phyloP scores from a whole-genome alignment of 2,329 filamentous ascomycete genomes.

The Parastagonospora avenae region DNA sequence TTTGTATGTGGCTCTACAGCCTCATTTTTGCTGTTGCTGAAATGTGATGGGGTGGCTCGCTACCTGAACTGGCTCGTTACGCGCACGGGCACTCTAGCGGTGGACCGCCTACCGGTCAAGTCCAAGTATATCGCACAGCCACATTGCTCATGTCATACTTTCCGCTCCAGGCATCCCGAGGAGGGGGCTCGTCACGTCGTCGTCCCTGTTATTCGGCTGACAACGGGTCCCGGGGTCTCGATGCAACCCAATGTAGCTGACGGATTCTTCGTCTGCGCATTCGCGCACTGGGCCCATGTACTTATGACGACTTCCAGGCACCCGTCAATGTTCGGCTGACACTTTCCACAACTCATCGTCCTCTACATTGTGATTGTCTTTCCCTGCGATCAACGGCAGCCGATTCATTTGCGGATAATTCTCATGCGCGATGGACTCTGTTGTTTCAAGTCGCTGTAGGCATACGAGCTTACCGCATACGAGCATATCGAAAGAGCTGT shows the following conservation, averaged over 20 bases:
- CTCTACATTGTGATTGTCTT: not conserved
- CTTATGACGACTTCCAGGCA: constrained; percentile 18
- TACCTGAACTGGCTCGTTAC: too few relatives aligned
- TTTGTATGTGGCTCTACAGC: too few relatives aligned
- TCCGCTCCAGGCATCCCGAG: constrained; percentile 6
- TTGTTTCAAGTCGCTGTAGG: constrained; percentile 8
- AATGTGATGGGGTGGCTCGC: too few relatives aligned
- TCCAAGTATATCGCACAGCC: constrained; percentile 8
- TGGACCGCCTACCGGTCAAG: not conserved
- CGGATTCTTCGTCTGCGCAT: constrained; percentile 23
- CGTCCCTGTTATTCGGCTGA: constrained; percentile 14
- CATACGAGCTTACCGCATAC: constrained; percentile 22
- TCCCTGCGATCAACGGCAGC: constrained; percentile 5
- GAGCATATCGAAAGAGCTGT: constrained; percentile 17
- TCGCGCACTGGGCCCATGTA: constrained; percentile 17
- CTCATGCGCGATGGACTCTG: constrained; percentile 19
- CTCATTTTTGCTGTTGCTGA: too few relatives aligned
- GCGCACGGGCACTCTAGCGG: too few relatives aligned
- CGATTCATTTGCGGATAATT: not conserved
- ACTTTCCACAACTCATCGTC: not conserved
- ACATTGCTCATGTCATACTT: constrained; percentile 2
- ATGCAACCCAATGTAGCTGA: constrained; percentile 10
- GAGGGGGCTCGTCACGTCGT: constrained; percentile 1
- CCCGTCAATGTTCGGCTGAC: constrained; percentile 4
- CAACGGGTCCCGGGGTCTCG: constrained; percentile 4